Evolutionary conservation across 352 stramenopile genomes (phyloP), one percentile per base, ranked within the genome.

Genomic region (Phytophthora foliorum): DNA sequence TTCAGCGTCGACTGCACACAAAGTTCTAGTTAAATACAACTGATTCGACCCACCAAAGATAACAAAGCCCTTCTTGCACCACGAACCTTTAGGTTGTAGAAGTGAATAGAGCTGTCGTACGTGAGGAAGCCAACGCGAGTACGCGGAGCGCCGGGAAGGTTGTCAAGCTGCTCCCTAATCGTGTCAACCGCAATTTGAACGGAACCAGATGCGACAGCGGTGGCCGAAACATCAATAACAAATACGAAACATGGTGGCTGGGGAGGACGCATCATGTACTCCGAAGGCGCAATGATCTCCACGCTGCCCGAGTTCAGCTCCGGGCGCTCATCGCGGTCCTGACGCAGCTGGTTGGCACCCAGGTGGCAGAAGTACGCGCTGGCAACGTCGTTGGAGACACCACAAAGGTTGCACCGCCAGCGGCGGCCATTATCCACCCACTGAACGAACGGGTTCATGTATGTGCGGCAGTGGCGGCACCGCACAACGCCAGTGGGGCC

Each of bases 281-380:
- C 90, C 2, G 83, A 92, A 31, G 87, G 76, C 8, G 90, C 92
- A 39, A 97, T 67, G 57, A 97, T 95, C 36, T 98, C 92, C 25
- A 97, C 83, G 45, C 83, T 94, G 41, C 88, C 89, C 17, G 63
- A 63, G 56, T 73, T 72, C 24, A 98, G 72, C 50, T 97, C 92
- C 7, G 90, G 90, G 29, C 90, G 89, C 64, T 99, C 86, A 17
- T 95, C 86, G 10, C 86, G 81, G 75, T 99, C 98, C 45, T 97
- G 84, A 56, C 98, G 94, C 58, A 96, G 88, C 39, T 98, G 97
- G 61, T 97, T 92, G 36, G 95, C 88, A 55, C 98, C 97, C 50
- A 99, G 81, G 72, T 99, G 97, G 74, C 95, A 99, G 76, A 99
- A 99, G 82, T 99, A 99, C 9, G 95, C 95, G 53, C 94, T 94